These are phyloP conservation scores for Suillus luteus DNA, from an alignment of 768 basidiomycete species.

Conservation along the genomic window DNA sequence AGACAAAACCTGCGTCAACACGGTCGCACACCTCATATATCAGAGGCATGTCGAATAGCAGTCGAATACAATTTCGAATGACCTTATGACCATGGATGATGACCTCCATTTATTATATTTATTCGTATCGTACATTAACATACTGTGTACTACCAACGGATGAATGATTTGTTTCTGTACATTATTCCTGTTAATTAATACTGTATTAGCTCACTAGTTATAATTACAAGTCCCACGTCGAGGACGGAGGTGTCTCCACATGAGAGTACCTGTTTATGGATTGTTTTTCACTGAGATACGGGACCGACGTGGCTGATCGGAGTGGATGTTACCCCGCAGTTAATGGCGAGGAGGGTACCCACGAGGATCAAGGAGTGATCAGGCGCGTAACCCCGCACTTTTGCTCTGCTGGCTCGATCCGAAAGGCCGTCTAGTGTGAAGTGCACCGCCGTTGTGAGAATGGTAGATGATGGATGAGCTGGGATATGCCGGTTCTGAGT, in stretches of 20 bases:
- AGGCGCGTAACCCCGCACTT: slow-evolving; percentile 12
- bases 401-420: background rate
- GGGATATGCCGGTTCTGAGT: background rate
- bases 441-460: slow-evolving; percentile 16
- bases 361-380: slow-evolving; percentile 27
- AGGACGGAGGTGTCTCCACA: slow-evolving; percentile 15
- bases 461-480: background rate
- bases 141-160: slow-evolving; percentile 23
- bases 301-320: slow-evolving; percentile 17
- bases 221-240: slow-evolving; percentile 19
- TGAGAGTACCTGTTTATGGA: slow-evolving; percentile 13
- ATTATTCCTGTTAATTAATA: slow-evolving; percentile 36
- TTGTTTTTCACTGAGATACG: slow-evolving; percentile 9
- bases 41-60: slow-evolving; percentile 71
- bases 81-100: slow-evolving; percentile 18
- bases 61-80: slow-evolving; percentile 75
- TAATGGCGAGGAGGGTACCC: slow-evolving; percentile 14
- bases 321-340: slow-evolving; percentile 14
- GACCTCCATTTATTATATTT: slow-evolving; percentile 25
- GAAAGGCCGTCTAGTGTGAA: slow-evolving; percentile 29
- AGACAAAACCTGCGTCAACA: slow-evolving; percentile 63
- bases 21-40: slow-evolving; percentile 50
- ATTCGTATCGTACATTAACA: slow-evolving; percentile 26
- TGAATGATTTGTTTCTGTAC: slow-evolving; percentile 26
- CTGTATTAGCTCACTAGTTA: slow-evolving; percentile 33